Base-by-base conservation (phyloP, 257 asterid genomes). In the Prunella vulgaris region DNA sequence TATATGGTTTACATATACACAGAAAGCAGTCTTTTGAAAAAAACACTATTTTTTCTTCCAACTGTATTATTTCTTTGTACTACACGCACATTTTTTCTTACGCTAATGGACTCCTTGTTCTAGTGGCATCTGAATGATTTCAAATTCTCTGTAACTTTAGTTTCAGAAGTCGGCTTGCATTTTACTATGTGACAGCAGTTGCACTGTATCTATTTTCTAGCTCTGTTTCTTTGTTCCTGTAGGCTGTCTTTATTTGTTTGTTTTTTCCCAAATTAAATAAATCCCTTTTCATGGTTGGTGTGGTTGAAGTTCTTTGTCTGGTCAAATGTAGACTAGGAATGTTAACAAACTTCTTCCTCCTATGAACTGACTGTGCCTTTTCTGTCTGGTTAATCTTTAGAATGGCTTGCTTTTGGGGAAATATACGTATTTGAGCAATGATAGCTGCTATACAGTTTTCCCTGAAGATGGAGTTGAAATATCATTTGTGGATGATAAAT, bases 391-490 rank as follows among this genome's bases (percentile, higher is more conserved):
- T 32, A 40, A 80, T 76, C 53, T 72, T 71, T 83, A 94, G 99
- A 94, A 94, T 80, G 97, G 87, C 76, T 80, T 82, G 72, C 93
- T 94, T 52, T 74, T 88, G 86, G 86, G 86, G 84, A 94, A 74
- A 65, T 85, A 78, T 71, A 82, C 91, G 52, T 91, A 87, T 74
- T 73, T 94, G 82, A 88, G 96, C 85, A 86, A 84, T 77, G 97
- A 86, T 72, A 94, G 99, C 87, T 79, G 90, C 83, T 94, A 82
- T 75, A 78, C 89, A 66, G 84, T 87, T 69, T 86, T 84, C 57
- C 86, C 48, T 13, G 97, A 94, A 79, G 99, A 94, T 84, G 90
- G 89, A 46, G 99, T 94, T 58, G 92, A 94, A 74, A 69, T 94
- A 52, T 80, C 87, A 57, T 82, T 80, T 77, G 68, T 79, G 81